Evolutionary conservation across 345 rosid species (phyloP), one percentile per base, ranked within the genome.

Genomic region (Firmiana major): DNA sequence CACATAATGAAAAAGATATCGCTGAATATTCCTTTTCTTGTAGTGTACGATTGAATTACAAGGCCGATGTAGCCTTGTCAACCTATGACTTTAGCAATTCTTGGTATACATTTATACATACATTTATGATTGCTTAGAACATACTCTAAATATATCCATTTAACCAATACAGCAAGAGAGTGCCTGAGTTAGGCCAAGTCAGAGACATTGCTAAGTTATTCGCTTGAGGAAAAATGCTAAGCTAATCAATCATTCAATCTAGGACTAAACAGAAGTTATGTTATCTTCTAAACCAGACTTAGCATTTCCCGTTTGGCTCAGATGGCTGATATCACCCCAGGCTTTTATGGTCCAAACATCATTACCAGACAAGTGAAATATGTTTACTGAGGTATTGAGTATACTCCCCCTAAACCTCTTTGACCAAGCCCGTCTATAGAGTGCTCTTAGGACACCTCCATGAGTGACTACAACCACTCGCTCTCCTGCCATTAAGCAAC

Each of bases 361-460:
- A 19, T 72, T 84, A 42, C 83, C 85, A 65, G 63, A 86, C 77
- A 95, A 65, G 76, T 81, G 88, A 82, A 93, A 87, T 75, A 83
- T 85, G 85, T 83, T 89, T 36, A 93, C 73, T 13, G 98, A 95
- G 68, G 93, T 84, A 55, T 91, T 95, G 40, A 87, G 83, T 13
- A 95, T 78, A 77, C 85, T 93, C 67, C 89, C 89, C 28, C 40
- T 71, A 7, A 79, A 78, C 67, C 77, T 81, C 28, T 78, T 87
- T 64, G 97, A 93, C 87, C 89, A 81, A 81, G 94, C 94, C 55
- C 88, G 83, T 84, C 83, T 81, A 75, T 86, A 73, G 7, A 95
- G 88, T 24, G 92, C 79, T 86, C 97, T 80, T 74, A 92, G 87
- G 6, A 86, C 89, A 75, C 97, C 97, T 34, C 97, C 97, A 79